phyloP scores from a whole-genome alignment of 805 yeast species.

The Naumovozyma baii region DNA sequence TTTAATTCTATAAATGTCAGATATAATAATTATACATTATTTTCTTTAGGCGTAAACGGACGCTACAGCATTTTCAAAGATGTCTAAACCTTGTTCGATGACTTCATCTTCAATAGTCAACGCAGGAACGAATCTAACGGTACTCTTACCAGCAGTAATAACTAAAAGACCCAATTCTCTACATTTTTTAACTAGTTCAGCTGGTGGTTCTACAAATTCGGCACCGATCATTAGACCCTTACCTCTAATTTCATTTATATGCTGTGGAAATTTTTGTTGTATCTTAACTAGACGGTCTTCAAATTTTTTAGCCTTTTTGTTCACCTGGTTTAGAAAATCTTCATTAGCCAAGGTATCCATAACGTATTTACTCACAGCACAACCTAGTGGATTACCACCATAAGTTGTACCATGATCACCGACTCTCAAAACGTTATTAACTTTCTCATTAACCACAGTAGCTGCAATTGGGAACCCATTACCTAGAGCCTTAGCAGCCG shows the following conservation, averaged over 20 bases:
- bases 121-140: constrained; percentile 86
- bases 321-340: constrained; percentile 52
- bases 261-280: constrained; percentile 46
- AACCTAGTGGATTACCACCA: constrained; percentile 93
- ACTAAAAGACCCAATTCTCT: constrained; percentile 73
- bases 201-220: constrained; percentile 60
- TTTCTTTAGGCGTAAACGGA: constrained; percentile 13
- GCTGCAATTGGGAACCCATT: constrained; percentile 97
- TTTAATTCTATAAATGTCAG: too few relatives aligned
- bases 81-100: constrained; percentile 59
- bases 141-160: constrained; percentile 88
- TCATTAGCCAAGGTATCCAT: constrained; percentile 54
- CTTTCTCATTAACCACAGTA: constrained; percentile 71
- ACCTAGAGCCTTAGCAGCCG: constrained; percentile 93
- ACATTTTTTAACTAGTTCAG: constrained; percentile 52
- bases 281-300: constrained; percentile 40
- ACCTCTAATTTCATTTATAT: constrained; percentile 69
- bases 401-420: constrained; percentile 98
- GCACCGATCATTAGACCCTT: constrained; percentile 81
- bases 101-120: constrained; percentile 66
- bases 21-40: too few relatives aligned
- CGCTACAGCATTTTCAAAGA: constrained; percentile 40
- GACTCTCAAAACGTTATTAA: constrained; percentile 61
- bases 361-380: constrained; percentile 72
- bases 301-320: constrained; percentile 49